phyloP scores from a whole-genome alignment of 805 yeast genomes.

The Saccharomycopsis selenospora region DNA sequence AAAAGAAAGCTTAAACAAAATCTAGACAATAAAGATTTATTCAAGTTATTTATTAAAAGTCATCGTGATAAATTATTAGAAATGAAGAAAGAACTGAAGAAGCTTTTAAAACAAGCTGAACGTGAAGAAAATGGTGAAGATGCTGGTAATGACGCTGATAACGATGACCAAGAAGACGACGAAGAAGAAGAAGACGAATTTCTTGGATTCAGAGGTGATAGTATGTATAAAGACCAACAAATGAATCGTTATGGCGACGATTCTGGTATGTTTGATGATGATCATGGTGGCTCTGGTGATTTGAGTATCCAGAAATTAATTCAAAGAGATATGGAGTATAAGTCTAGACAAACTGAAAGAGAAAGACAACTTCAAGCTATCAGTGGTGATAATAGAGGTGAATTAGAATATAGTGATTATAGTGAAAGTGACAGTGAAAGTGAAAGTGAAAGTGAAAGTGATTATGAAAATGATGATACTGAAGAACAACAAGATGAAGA shows the following conservation, averaged over 20 bases:
- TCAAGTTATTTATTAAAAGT: slow-evolving; percentile 9
- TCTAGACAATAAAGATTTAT: slow-evolving; percentile 8
- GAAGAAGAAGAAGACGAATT: slow-evolving; percentile 3
- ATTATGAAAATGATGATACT: background rate
- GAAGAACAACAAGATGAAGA: slow-evolving; percentile 2
- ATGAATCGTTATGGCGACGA: background rate
- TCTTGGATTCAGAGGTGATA: slow-evolving; percentile 1
- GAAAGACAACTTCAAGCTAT: background rate
- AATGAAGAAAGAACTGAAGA: slow-evolving; percentile 1
- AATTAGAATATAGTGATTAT: background rate
- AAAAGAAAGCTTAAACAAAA: slow-evolving; percentile 5
- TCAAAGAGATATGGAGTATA: slow-evolving; percentile 15
- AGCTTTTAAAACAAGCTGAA: background rate
- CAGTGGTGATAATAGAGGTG: slow-evolving; percentile 1
- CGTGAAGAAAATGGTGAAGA: background rate
- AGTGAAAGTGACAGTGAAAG: slow-evolving; percentile 7
- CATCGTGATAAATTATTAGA: slow-evolving; percentile 9
- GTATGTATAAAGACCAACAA: background rate
- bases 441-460: slow-evolving; percentile 10
- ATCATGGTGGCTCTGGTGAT: slow-evolving; percentile 4
- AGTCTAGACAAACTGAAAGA: slow-evolving; percentile 11
- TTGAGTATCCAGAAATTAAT: slow-evolving; percentile 11
- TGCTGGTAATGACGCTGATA: background rate
- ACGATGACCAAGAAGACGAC: slow-evolving; percentile 2
- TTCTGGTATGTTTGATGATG: slow-evolving; percentile 1